Percentiles rank a stretch among this genome's conserved stretches.
phyloP scores from a whole-genome alignment of 352 stramenopile species.

The Hyaloperonospora brassicae region DNA sequence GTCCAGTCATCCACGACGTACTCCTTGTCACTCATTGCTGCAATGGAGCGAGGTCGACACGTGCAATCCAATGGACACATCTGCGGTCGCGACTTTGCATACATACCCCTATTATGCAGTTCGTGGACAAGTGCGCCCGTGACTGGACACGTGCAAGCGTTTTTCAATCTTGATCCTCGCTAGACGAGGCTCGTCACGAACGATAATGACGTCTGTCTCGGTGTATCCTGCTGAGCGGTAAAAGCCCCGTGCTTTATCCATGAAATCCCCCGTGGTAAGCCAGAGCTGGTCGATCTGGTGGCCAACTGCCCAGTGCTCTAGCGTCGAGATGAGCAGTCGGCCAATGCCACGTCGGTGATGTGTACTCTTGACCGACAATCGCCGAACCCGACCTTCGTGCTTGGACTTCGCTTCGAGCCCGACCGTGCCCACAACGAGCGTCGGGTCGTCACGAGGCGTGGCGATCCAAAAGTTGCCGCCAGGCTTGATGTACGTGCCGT shows the following conservation, averaged over 20 bases:
- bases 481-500: conserved; percentile 24
- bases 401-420: conserved; percentile 26
- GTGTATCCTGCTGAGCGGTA: conserved; percentile 20
- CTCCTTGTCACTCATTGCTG: too few relatives aligned
- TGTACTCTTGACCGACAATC: conserved; percentile 29
- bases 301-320: conserved; percentile 27
- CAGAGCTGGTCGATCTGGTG: conserved; percentile 19
- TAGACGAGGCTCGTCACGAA: conserved; percentile 7
- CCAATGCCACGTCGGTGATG: conserved; percentile 30
- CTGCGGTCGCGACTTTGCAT: too few relatives aligned
- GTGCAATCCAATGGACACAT: too few relatives aligned
- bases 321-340: conserved; percentile 15
- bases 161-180: background rate
- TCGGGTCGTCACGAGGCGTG: conserved; percentile 13
- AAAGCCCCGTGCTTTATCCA: conserved; percentile 15
- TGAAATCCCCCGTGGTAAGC: conserved; percentile 21
- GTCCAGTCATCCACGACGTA: too few relatives aligned
- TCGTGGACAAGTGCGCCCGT: too few relatives aligned
- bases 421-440: conserved; percentile 25
- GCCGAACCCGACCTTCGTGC: conserved; percentile 25
- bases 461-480: conserved; percentile 43
- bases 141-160: too few relatives aligned
- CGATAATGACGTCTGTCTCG: conserved; percentile 8
- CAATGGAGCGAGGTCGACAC: too few relatives aligned
- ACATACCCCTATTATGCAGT: too few relatives aligned